A percentile compares a stretch with the other conserved stretches of the same genome.
Conservation (phyloP, 805 yeast genomes). For the Hyphopichia homilentoma region DNA sequence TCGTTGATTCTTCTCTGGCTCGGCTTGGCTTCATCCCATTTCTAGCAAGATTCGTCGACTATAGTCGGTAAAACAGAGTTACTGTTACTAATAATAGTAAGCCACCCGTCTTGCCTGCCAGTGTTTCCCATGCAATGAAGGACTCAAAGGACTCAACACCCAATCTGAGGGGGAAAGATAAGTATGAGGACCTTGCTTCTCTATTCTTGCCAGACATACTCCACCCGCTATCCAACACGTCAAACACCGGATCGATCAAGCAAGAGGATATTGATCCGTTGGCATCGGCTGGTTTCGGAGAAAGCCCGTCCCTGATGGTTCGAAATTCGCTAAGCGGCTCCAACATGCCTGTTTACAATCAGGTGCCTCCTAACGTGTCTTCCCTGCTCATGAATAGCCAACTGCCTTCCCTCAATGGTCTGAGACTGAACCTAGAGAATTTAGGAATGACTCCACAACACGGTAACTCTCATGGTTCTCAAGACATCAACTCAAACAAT, state of each 20-base stretch:
- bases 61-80: too few species aligned
- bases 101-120: too few species aligned
- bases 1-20: too few species aligned
- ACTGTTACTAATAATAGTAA: too few species aligned
- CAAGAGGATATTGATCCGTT: slow-evolving; percentile 9
- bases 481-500: slow-evolving; percentile 5
- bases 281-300: background rate
- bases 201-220: slow-evolving; percentile 39
- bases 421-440: slow-evolving; percentile 1
- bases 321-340: background rate
- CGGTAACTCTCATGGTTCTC: background rate
- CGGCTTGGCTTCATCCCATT: too few species aligned
- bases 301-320: background rate
- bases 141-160: too few species aligned
- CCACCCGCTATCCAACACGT: slow-evolving; percentile 12
- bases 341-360: background rate
- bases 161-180: slow-evolving; percentile 9
- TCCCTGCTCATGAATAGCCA: background rate
- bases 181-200: slow-evolving; percentile 39
- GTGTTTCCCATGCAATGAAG: too few species aligned
- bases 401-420: slow-evolving; percentile 4
- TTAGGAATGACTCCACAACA: too few species aligned
- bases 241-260: slow-evolving; percentile 1
- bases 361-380: background rate
- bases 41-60: too few species aligned